Evolutionary conservation across 169 alveolate species (phyloP), one percentile per base, ranked within the genome.

Genomic region (Plasmodium berghei): DNA sequence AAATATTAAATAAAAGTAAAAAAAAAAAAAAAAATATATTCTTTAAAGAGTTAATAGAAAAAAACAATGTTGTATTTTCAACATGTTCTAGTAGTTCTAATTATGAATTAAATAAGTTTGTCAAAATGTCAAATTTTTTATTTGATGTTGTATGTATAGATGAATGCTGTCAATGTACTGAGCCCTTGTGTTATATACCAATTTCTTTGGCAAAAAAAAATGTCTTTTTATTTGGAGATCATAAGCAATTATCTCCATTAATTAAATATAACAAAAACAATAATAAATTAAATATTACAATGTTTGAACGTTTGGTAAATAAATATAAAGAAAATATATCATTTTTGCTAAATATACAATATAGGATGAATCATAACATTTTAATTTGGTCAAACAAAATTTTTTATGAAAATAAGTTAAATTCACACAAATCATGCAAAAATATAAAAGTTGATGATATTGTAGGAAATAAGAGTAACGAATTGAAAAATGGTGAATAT

Each of bases 111-210:
- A 72, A 87, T 64, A 87, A 87, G 54, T 87, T 45, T 58, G 74
- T 87, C 9, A 87, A 87, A 87, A 42, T 10, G 42, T 48, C 85
- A 18, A 87, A 87, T 52, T 87, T 87, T 16, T 34, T 80, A 4
- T 80, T 80, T 18, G 92, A 87, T 73, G 88, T 54, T 14, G 88
- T 87, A 1, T 73, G 75, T 73, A 72, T 87, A 24, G 92, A 87
- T 73, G 92, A 87, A 74, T 72, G 87, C 48, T 74, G 92, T 75
- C 88, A 87, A 52, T 87, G 90, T 45, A 69, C 86, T n/a, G 92
- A 87, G 22, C 86, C 88, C 1, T 46, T 67, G 22, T 87, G 92
- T 61, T 87, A 72, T 62, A 72, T 87, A 26, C 90, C 90, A 48
- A 52, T 87, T 12, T 59, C 73, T 0, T 52, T 75, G 5, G 55